A percentile compares a stretch with the other conserved stretches of the same genome.
phyloP scores from a whole-genome alignment of 345 rosid genomes.

The Ceriops decandra region DNA sequence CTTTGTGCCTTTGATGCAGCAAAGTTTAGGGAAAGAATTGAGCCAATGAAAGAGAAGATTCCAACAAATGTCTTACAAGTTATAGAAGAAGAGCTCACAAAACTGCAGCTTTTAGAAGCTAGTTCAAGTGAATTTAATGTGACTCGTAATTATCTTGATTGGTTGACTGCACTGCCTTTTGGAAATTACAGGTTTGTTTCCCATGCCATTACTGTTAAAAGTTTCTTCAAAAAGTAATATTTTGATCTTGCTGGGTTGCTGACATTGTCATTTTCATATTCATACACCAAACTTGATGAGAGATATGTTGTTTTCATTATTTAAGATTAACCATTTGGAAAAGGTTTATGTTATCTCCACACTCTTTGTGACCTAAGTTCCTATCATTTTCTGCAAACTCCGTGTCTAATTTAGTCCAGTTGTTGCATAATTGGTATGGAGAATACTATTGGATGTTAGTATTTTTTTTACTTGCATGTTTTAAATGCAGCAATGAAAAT shows the following conservation, averaged over 20 bases:
- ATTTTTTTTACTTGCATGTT: neutral
- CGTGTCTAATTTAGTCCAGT: neutral
- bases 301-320: too few species aligned
- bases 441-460: neutral
- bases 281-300: too few species aligned
- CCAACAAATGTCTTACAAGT: slow-evolving; percentile 91
- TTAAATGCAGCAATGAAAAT: slow-evolving; percentile 78
- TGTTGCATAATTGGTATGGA: neutral
- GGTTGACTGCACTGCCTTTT: slow-evolving; percentile 97
- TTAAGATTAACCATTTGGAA: too few species aligned
- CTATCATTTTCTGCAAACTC: too few species aligned
- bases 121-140: slow-evolving; percentile 99
- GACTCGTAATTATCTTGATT: slow-evolving; percentile 97
- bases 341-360: too few species aligned
- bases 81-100: slow-evolving; percentile 96
- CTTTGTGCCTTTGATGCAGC: slow-evolving; percentile 45
- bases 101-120: slow-evolving; percentile 95
- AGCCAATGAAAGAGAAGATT: slow-evolving; percentile 75
- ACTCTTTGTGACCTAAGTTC: too few species aligned
- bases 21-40: slow-evolving; percentile 91
- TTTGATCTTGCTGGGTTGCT: neutral
- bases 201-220: too few species aligned
- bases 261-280: too few species aligned
- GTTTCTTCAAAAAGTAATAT: neutral
- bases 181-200: slow-evolving; percentile 79